Percentiles rank a stretch among this genome's conserved stretches.
phyloP scores from a whole-genome alignment of 129 eudicot species.

The Deinandra increscens region DNA sequence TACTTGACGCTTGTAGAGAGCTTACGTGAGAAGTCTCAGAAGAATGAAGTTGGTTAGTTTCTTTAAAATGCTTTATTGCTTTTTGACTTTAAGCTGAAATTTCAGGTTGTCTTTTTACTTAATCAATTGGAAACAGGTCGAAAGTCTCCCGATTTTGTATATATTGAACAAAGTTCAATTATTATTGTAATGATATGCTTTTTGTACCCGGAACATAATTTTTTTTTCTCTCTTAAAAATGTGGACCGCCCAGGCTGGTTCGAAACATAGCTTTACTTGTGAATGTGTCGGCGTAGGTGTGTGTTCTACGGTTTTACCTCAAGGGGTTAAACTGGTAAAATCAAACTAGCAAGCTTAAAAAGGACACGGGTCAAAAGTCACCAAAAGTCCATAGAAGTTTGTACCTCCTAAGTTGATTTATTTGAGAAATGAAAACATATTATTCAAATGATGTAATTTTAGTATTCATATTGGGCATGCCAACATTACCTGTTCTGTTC shows the following conservation, averaged over 20 bases:
- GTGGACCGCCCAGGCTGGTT: background rate
- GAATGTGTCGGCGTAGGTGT: background rate
- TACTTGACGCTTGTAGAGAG: constrained; percentile 56
- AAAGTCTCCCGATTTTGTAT: background rate
- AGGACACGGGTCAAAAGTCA: background rate
- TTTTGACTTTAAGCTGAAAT: background rate
- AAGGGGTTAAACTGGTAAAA: background rate
- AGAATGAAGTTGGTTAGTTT: constrained; percentile 46
- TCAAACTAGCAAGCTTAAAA: background rate
- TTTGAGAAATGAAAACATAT: background rate
- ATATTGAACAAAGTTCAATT: background rate
- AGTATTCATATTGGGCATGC: background rate
- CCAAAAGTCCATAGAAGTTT: background rate
- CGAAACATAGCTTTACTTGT: background rate
- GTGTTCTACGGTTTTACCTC: background rate
- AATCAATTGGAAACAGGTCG: background rate
- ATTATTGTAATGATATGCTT: background rate
- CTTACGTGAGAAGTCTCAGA: constrained; percentile 72
- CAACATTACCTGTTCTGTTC: background rate
- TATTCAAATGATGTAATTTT: background rate
- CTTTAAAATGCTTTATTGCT: background rate
- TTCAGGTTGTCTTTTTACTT: background rate
- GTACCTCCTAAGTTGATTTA: background rate
- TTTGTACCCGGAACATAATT: background rate
- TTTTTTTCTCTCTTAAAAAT: background rate